Evolutionary conservation across 768 basidiomycete species (phyloP), one percentile per base, ranked within the genome.

Genomic region (Dioszegia crocea): DNA sequence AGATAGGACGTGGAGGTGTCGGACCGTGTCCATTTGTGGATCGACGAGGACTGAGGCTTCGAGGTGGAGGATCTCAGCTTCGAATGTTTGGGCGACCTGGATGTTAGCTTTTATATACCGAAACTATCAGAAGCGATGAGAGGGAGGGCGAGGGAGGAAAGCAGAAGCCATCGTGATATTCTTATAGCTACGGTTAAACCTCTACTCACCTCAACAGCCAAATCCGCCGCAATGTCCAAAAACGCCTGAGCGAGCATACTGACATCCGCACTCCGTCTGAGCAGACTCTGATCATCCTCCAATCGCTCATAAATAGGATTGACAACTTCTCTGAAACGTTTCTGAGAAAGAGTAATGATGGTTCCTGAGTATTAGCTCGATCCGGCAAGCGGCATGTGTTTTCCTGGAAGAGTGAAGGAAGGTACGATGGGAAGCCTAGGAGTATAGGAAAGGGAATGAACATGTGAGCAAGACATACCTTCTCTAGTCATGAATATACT

Each of bases 221-320:
- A 52, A 57, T 77, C 76, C 36, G 69, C 76, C 21, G 69, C 76
- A 72, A 70, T 63, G 56, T 77, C 76, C 23, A 77, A 56, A 16
- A 77, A 57, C 2, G 71, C 76, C 49, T 77, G 57, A 31, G 73
- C 66, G 21, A 77, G 62, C 76, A 77, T 77, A 53, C 74, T 75
- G 29, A 68, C 68, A 66, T 77, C 76, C 19, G 65, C 69, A 5
- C 70, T 70, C 44, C 70, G 38, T 40, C 76, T 65, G 12, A 77
- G 50, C 29, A 77, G 48, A 60, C 72, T 72, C 24, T 67, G 59
- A 38, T 68, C 67, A 48, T 74, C 68, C 33, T 74, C 72, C 45
- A 77, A 45, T 29, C 76, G 46, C 2, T 55, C 61, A 51, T 77
- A 77, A 21, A 77, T 73, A 6, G 76, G 76, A 2, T 65, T 58